These are phyloP conservation scores for Monascus ruber DNA, from an alignment of 2,329 filamentous ascomycete species.

Conservation along the genomic window DNA sequence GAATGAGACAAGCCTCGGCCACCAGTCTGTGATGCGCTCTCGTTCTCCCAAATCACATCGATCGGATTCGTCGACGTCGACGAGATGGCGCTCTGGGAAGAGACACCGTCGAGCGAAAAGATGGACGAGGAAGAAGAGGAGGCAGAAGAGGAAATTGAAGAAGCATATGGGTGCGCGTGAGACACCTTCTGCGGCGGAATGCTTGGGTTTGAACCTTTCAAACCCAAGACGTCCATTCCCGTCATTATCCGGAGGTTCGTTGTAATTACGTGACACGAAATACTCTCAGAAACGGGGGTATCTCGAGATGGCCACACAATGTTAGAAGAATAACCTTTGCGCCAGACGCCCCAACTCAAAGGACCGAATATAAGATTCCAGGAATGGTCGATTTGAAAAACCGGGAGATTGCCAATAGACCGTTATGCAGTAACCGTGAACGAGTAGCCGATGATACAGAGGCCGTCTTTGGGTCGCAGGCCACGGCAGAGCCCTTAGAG, in stretches of 20 bases:
- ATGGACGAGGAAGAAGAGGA: conserved; percentile 67
- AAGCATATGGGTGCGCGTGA: conserved; percentile 49
- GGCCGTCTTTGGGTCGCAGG: conserved; percentile 20
- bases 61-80: conserved; percentile 54
- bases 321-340: conserved; percentile 1
- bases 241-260: conserved; percentile 26
- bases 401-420: conserved; percentile 15
- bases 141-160: conserved; percentile 61
- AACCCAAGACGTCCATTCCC: conserved; percentile 34
- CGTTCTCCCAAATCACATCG: conserved; percentile 38
- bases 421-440: conserved; percentile 22
- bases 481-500: conserved; percentile 19
- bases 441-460: conserved; percentile 18
- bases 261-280: conserved; percentile 4
- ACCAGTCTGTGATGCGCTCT: conserved; percentile 16
- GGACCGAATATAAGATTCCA: conserved; percentile 6
- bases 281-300: neutral
- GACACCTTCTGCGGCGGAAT: conserved; percentile 22
- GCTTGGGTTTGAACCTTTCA: conserved; percentile 28
- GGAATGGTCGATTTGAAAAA: conserved; percentile 8
- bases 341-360: conserved; percentile 2
- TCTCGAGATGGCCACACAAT: conserved; percentile 4
- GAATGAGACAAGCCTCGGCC: conserved; percentile 14
- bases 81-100: conserved; percentile 59
- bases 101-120: conserved; percentile 57